Evolutionary conservation across 225 moss, liverwort and hornwort species (phyloP).

Genomic region (Ulota crispa): DNA sequence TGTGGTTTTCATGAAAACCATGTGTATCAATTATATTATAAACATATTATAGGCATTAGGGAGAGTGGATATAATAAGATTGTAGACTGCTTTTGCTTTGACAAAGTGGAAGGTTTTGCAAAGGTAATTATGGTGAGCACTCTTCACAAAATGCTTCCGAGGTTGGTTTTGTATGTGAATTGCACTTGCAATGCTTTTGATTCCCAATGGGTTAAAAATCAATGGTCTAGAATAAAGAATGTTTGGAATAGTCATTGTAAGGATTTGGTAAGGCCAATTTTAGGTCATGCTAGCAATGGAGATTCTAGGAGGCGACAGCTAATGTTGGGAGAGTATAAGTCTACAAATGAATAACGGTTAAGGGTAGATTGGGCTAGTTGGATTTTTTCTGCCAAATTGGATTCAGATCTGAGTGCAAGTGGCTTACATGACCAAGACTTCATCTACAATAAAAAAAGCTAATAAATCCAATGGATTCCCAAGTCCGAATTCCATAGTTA

Average conservation of each 20-base stretch:
- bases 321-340: background rate
- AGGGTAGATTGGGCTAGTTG: background rate
- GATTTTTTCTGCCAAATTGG: background rate
- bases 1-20: background rate
- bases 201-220: background rate
- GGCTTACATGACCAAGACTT: too few relatives aligned
- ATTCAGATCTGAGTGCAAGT: too few relatives aligned
- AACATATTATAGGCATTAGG: background rate
- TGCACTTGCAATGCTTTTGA: background rate
- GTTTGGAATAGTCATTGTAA: background rate
- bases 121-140: background rate
- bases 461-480: background rate
- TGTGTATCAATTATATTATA: background rate
- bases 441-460: background rate
- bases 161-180: background rate
- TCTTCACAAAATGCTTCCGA: background rate
- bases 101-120: background rate
- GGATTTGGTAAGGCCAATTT: background rate
- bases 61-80: background rate
- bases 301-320: background rate
- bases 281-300: background rate
- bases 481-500: too few relatives aligned
- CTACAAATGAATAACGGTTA: rapidly evolving
- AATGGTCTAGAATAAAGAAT: background rate
- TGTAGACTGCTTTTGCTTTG: background rate